Conservation (phyloP, 495 filamentous ascomycete genomes). For the Rusavskia elegans region DNA sequence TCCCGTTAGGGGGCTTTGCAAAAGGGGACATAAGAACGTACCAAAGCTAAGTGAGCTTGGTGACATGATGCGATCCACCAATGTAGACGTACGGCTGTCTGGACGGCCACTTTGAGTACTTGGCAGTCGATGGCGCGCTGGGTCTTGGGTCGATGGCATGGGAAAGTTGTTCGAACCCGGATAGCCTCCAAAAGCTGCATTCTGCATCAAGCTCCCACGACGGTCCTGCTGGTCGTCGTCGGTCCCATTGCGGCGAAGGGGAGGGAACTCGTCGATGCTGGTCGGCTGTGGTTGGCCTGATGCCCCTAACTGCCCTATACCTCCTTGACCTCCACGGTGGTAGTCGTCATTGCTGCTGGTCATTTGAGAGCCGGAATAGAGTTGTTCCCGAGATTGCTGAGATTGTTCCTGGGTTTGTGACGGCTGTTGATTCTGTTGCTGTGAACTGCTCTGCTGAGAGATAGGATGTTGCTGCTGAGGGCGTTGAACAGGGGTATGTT, state of each 20-base stretch:
- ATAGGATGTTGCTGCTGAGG: slow-evolving; percentile 39
- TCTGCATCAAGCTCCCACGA: slow-evolving; percentile 45
- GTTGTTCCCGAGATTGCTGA: slow-evolving; percentile 35
- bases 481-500: slow-evolving; percentile 50
- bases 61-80: slow-evolving; percentile 13
- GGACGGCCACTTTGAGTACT: slow-evolving; percentile 38
- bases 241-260: slow-evolving; percentile 53
- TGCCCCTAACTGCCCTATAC: slow-evolving; percentile 36
- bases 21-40: not conserved
- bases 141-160: slow-evolving; percentile 12
- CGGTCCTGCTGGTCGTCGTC: slow-evolving; percentile 59
- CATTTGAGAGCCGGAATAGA: slow-evolving; percentile 35
- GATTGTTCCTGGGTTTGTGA: slow-evolving; percentile 43
- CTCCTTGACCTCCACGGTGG: slow-evolving; percentile 43
- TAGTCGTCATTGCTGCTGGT: slow-evolving; percentile 40
- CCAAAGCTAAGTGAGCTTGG: slow-evolving; percentile 11
- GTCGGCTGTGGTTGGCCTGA: slow-evolving; percentile 46
- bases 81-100: slow-evolving; percentile 13
- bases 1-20: not conserved
- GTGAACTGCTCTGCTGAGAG: slow-evolving; percentile 28
- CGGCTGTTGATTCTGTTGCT: slow-evolving; percentile 33
- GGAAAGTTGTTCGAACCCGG: slow-evolving; percentile 29
- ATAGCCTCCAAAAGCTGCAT: slow-evolving; percentile 45
- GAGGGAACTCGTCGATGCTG: slow-evolving; percentile 72
- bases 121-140: slow-evolving; percentile 35